These are phyloP conservation scores for Trypanosoma congolense DNA, from an alignment of 208 protist genomes.

Conservation along the genomic window DNA sequence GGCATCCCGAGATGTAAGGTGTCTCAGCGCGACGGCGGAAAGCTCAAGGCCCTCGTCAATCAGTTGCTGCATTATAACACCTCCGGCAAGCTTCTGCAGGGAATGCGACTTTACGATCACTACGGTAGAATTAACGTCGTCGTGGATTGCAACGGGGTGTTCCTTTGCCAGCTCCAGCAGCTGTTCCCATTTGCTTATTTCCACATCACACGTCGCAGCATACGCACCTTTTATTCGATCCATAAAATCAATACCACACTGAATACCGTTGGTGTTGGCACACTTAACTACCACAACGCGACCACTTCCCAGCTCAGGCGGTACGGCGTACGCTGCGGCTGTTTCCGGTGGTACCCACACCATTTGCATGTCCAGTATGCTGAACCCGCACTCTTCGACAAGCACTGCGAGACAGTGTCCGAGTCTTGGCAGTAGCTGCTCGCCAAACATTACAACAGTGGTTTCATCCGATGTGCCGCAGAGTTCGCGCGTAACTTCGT, in stretches of 20 bases:
- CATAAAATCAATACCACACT: constrained; percentile 66
- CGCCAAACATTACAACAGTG: constrained; percentile 62
- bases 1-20: constrained; percentile 45
- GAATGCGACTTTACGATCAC: constrained; percentile 80
- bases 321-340: constrained; percentile 31
- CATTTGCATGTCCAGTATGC: constrained; percentile 62
- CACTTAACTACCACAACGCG: constrained; percentile 49
- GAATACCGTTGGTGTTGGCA: constrained; percentile 37
- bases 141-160: constrained; percentile 66
- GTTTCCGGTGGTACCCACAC: constrained; percentile 40
- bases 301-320: constrained; percentile 34
- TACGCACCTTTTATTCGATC: constrained; percentile 40
- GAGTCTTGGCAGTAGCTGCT: constrained; percentile 38
- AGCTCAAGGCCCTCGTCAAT: constrained; percentile 47
- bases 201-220: constrained; percentile 41
- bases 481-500: constrained; percentile 76
- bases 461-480: constrained; percentile 60
- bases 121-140: constrained; percentile 59
- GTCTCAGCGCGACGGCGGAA: constrained; percentile 47
- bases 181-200: constrained; percentile 47
- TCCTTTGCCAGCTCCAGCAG: constrained; percentile 21
- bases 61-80: constrained; percentile 55
- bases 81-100: constrained; percentile 29
- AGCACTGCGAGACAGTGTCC: constrained; percentile 72
- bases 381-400: constrained; percentile 77